Percentiles rank a stretch among this genome's conserved stretches.
Evolutionary conservation across 257 asterid genomes (phyloP).

Genomic region (Handroanthus guayacan): DNA sequence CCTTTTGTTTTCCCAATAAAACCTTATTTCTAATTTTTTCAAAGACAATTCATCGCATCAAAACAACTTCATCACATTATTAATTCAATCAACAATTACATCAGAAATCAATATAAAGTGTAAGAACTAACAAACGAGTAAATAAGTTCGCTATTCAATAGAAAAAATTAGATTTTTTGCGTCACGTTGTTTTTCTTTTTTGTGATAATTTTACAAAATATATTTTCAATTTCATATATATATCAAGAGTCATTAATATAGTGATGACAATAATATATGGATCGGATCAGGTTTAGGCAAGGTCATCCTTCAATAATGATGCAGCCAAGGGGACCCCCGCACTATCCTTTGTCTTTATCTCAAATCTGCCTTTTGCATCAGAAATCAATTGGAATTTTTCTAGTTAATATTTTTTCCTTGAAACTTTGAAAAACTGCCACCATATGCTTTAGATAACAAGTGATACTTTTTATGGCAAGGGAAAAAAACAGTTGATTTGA

Average conservation of each 20-base stretch:
- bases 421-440: background rate
- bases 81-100: too few species aligned
- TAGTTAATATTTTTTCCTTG: background rate
- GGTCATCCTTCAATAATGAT: constrained; percentile 6
- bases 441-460: background rate
- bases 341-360: background rate
- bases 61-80: too few species aligned
- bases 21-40: too few species aligned
- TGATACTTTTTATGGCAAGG: background rate
- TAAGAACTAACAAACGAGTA: too few species aligned
- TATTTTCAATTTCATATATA: background rate
- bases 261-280: background rate
- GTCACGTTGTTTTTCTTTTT: background rate
- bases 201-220: background rate
- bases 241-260: constrained; percentile 1
- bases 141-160: background rate
- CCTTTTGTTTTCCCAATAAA: too few species aligned
- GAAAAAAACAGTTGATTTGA: background rate
- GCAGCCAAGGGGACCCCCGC: background rate
- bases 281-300: background rate
- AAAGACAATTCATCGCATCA: too few species aligned
- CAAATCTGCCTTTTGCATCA: background rate
- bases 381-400: background rate
- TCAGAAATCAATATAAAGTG: too few species aligned
- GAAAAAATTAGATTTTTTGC: background rate